phyloP scores from a whole-genome alignment of 148 eudicot genomes.

The Chenopodium berlandieri region DNA sequence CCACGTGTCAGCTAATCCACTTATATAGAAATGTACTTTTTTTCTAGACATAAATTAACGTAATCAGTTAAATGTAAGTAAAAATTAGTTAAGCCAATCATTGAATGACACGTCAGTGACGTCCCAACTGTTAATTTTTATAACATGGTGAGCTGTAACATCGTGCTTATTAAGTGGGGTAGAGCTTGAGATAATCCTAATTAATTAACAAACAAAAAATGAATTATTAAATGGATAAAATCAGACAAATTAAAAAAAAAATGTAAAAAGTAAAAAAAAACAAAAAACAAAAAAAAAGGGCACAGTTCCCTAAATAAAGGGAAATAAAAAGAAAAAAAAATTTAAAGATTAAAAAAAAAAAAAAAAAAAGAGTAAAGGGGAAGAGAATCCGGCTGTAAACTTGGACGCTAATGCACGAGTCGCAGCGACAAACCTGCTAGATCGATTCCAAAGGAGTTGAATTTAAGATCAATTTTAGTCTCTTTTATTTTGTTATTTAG shows the following conservation, averaged over 20 bases:
- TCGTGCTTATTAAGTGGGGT: slow-evolving; percentile 21
- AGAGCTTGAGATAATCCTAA: slow-evolving; percentile 13
- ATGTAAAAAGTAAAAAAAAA: too few relatives aligned
- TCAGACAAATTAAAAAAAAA: background rate
- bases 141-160: slow-evolving; percentile 7
- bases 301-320: background rate
- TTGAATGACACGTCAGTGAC: slow-evolving; percentile 5
- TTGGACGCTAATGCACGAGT: slow-evolving; percentile 29
- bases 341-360: background rate
- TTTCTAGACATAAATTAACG: background rate
- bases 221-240: slow-evolving; percentile 11
- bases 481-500: background rate
- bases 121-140: slow-evolving; percentile 5
- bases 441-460: slow-evolving; percentile 23
- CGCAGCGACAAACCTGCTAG: slow-evolving; percentile 29
- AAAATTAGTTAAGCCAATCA: background rate
- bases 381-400: slow-evolving; percentile 17
- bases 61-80: background rate
- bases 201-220: background rate
- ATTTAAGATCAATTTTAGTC: background rate
- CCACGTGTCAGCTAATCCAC: slow-evolving; percentile 11
- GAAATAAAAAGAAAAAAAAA: background rate
- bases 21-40: background rate
- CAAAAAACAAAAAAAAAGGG: background rate
- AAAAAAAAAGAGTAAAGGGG: background rate